Conservation (phyloP, 768 basidiomycete genomes). For the Calocybe cyanea region DNA sequence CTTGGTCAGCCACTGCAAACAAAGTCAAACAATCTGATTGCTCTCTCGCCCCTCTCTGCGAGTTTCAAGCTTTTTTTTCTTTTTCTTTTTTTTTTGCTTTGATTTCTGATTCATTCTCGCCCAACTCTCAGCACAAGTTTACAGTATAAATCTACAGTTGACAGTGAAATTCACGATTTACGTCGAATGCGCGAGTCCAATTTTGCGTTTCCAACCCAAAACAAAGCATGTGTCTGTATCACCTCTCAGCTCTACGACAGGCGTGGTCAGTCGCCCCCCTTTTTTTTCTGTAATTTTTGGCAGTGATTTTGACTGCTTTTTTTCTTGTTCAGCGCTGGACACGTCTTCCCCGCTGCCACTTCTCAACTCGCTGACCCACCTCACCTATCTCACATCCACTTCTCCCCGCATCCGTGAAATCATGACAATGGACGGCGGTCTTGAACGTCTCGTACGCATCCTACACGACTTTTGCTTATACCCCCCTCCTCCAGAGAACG, state of each 20-base stretch:
- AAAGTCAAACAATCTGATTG: no score
- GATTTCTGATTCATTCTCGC: no score
- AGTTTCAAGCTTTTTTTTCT: no score
- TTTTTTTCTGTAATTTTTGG: slow-evolving; percentile 1
- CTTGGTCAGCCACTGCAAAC: no score
- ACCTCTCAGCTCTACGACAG: slow-evolving; percentile 93
- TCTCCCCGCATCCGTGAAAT: slow-evolving; percentile 98
- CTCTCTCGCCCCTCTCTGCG: no score
- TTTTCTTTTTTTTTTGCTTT: no score
- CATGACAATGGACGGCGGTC: slow-evolving; percentile 95
- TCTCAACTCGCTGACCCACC: slow-evolving; percentile 92
- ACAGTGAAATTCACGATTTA: no score
- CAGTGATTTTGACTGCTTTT: slow-evolving; percentile 1
- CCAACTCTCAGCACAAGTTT: no score
- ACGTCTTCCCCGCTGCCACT: slow-evolving; percentile 43
- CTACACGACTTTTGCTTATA: slow-evolving; percentile 84
- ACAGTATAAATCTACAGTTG: no score
- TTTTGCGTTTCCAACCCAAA: slow-evolving; percentile 92
- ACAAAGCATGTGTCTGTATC: slow-evolving; percentile 92
- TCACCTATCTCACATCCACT: slow-evolving; percentile 94
- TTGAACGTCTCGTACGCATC: slow-evolving; percentile 92
- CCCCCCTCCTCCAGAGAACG: slow-evolving; percentile 79
- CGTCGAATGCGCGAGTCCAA: slow-evolving; percentile 85
- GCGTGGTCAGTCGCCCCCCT: slow-evolving; percentile 55
- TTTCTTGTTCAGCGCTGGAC: slow-evolving; percentile 38